Evolutionary conservation across 148 eudicot species (phyloP), one percentile per base, ranked within the genome.

Genomic region (Linanthus parryae): DNA sequence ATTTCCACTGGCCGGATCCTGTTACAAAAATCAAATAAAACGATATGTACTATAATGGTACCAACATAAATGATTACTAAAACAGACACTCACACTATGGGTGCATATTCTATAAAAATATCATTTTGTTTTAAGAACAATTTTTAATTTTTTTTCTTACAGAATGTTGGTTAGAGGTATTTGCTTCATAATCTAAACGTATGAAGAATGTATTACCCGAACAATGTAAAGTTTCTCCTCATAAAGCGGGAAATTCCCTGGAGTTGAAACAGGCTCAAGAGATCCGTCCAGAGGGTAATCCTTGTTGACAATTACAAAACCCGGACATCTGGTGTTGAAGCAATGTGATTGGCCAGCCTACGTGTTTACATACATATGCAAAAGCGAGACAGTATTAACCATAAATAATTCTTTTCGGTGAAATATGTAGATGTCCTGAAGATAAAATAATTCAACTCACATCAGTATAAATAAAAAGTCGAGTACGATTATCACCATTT

Each of bases 171-270:
- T n/a, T n/a, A n/a, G n/a, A n/a, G n/a, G n/a, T n/a, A n/a, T n/a
- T n/a, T n/a, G n/a, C n/a, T n/a, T n/a, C n/a, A n/a, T n/a, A n/a
- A n/a, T n/a, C n/a, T n/a, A n/a, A n/a, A n/a, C n/a, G n/a, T n/a
- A n/a, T n/a, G n/a, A n/a, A n/a, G n/a, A n/a, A n/a, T n/a, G 12
- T 1, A 8, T 48, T 29, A 48, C 53, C 53, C 53, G 37, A 48
- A 3, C 4, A 48, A 48, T 28, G 14, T 48, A 13, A 9, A 48
- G 22, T 2, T 13, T 35, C 12, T 27, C 8, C 19, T 3, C 18
- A 29, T 28, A 28, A 37, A 0, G 1, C 8, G 53, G 20, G 8
- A 21, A 21, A 23, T 30, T 30, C 19, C 34, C 26, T 9, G 2
- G 7, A 37, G 31, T 48, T n/a, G n/a, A n/a, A 20, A 30, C 16